Base-by-base conservation (phyloP, 1,284 basidiomycete genomes). In the Coniferiporia weirii region DNA sequence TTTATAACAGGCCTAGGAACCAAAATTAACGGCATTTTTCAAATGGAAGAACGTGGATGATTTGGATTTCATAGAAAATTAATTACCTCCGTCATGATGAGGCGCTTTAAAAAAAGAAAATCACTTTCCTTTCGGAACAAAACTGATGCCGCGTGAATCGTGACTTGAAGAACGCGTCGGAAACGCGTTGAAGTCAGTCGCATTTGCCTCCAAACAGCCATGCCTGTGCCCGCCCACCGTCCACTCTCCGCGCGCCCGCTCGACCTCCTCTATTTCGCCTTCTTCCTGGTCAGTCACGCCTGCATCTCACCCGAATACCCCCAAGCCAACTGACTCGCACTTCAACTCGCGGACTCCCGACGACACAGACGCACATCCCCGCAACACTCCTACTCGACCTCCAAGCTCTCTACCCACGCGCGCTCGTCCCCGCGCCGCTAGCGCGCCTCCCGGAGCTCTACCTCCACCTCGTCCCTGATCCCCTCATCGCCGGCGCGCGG, bases 351-450 rank as follows among this genome's bases (percentile, higher is more conserved):
- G n/a, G n/a, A n/a, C n/a, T n/a, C n/a, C n/a, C n/a, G n/a, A 17
- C 43, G 20, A 55, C n/a, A 20, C 64, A 87, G 83, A 72, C 81
- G 1, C 88, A 91, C 66, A 73, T 89, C 15, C 79, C 82, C 0
- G 81, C 83, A 2, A 82, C 87, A 1, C 66, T 90, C 3, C 66
- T 87, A 22, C 68, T 90, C 35, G 89, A 91, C 67, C 68, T 85
- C n/a, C 89, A 91, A 69, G 72, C 79, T 2, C 56, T 91, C n/a
- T 87, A 85, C 64, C 87, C 87, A 3, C 57, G 72, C 0, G 63
- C 70, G 15, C 61, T 79, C 12, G 68, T 85, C 7, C 88, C 88
- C 0, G 48, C 63, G 1, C 61, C 75, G 57, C 64, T 87, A 43
- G 70, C 71, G 20, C 66, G 66, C 3, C 67, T 87, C 8, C 72